These are phyloP conservation scores for Kodamaea jinghongensis DNA, from an alignment of 805 yeast species.

Conservation along the genomic window DNA sequence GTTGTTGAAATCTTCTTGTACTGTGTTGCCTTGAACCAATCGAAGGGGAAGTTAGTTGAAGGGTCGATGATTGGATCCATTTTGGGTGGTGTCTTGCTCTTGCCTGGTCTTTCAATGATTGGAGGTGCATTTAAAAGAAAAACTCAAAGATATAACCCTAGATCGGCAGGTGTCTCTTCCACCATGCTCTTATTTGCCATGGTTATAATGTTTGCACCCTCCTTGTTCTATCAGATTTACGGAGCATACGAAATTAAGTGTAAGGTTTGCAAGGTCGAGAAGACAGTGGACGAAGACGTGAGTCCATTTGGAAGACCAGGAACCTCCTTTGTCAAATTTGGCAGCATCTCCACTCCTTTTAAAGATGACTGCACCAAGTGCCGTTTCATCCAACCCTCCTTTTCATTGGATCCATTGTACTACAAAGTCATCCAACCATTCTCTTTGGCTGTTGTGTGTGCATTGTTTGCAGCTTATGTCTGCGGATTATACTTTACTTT, in stretches of 20 bases:
- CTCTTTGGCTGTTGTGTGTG: conserved; percentile 73
- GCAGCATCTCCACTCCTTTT: neutral
- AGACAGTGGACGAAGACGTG: neutral
- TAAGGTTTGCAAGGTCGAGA: conserved; percentile 43
- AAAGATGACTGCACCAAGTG: conserved; percentile 61
- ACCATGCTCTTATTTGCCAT: conserved; percentile 92
- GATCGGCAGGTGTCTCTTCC: conserved; percentile 95
- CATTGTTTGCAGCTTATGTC: conserved; percentile 77
- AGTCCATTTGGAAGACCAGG: neutral
- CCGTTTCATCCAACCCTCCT: conserved; percentile 73
- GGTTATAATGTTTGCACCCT: conserved; percentile 89
- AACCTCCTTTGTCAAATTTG: neutral
- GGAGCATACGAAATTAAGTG: conserved; percentile 84
- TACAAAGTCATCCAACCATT: conserved; percentile 73
- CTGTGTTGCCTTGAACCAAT: conserved; percentile 83
- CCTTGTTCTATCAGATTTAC: conserved; percentile 83
- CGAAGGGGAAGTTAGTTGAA: conserved; percentile 87
- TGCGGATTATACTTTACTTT: conserved; percentile 91
- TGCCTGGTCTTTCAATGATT: conserved; percentile 96
- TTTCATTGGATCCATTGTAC: conserved; percentile 68
- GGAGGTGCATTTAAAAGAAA: conserved; percentile 92
- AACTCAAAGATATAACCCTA: conserved; percentile 93
- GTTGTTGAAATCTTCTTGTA: conserved; percentile 90
- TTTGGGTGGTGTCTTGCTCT: conserved; percentile 82
- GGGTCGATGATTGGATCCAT: conserved; percentile 95